Evolutionary conservation across 2,329 filamentous ascomycete species (phyloP), one percentile per base, ranked within the genome.

Genomic region (Penicillium griseofulvum): DNA sequence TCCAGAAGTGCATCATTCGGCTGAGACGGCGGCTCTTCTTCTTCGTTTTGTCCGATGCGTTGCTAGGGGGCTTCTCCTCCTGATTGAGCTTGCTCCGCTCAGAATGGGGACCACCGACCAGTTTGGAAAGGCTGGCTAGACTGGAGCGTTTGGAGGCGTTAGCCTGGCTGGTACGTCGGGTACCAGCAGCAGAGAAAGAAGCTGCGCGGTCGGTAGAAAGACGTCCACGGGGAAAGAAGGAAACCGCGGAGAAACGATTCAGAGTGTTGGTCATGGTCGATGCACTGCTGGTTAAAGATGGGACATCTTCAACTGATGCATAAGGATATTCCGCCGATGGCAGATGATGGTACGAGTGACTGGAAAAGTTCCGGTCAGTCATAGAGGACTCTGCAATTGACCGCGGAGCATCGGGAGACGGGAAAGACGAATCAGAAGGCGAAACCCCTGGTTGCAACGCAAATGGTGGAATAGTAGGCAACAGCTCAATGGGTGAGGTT

Each of bases 1-100:
- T 76, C 78, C 78, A 80, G 60, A 80, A 80, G 56, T 76, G 72
- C 72, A 80, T 76, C 42, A 80, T 63, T 50, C 76, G 76, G 62
- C 76, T 79, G 34, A 80, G 72, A 48, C 77, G 71, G 52, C 72
- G 73, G 38, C 70, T 68, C 61, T 77, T 79, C 65, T 74, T 78
- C 60, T 73, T 78, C 17, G 67, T 63, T 54, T 66, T 74, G 29
- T 74, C 72, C n/a, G 64, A 56, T n/a, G 69, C 65, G 36, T 76
- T 75, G 16, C 66, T 59, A 0, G 74, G 72, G 17, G 76, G 72
- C 52, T 77, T 77, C 61, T 77, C 75, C 53, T 76, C 76, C 44
- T 77, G 69, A 43, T 72, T 73, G 31, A 78, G 68, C 57, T 77
- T 78, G 64, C 74, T 78, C 54, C 68, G 70, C 50, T 80, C 77